Evolutionary conservation across 805 yeast genomes (phyloP).

Genomic region (Cyberlindnera xylosilytica): DNA sequence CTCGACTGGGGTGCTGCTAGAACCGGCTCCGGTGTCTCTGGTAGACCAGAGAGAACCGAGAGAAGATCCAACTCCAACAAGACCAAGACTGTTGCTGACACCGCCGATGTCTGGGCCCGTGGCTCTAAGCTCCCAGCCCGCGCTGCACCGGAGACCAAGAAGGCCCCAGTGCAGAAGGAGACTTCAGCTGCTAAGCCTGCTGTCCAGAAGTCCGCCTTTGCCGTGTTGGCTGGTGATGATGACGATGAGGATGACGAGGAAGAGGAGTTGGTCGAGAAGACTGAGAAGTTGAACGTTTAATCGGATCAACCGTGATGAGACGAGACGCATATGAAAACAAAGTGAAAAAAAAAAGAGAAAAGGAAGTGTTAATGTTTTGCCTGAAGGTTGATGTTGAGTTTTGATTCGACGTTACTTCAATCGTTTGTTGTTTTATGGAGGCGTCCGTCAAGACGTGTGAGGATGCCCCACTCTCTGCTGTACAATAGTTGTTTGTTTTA

Average conservation of each 20-base stretch:
- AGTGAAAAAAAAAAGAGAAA: not conserved
- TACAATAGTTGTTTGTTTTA: not conserved
- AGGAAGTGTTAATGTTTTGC: not conserved
- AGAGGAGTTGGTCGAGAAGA: constrained; percentile 32
- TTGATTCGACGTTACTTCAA: not conserved
- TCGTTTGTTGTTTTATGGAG: not conserved
- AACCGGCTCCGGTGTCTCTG: constrained; percentile 24
- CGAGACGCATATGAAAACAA: too few relatives aligned
- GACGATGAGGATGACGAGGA: constrained; percentile 42
- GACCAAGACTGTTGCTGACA: constrained; percentile 25
- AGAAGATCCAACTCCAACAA: constrained; percentile 26
- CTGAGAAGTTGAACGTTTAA: constrained; percentile 37
- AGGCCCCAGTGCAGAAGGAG: constrained; percentile 10
- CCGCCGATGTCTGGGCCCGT: constrained; percentile 22
- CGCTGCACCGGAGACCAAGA: constrained; percentile 8
- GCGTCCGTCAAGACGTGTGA: not conserved
- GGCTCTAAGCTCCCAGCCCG: constrained; percentile 26
- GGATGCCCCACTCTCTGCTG: not conserved
- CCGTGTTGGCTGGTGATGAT: constrained; percentile 49
- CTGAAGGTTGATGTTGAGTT: not conserved
- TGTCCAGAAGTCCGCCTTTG: constrained; percentile 44
- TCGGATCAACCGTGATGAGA: too few relatives aligned
- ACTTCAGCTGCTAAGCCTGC: constrained; percentile 24
- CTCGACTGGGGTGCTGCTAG: constrained; percentile 45
- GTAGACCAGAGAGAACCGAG: constrained; percentile 37